These are phyloP conservation scores for Suillus hirtellus DNA, from an alignment of 768 basidiomycete species.

Conservation along the genomic window DNA sequence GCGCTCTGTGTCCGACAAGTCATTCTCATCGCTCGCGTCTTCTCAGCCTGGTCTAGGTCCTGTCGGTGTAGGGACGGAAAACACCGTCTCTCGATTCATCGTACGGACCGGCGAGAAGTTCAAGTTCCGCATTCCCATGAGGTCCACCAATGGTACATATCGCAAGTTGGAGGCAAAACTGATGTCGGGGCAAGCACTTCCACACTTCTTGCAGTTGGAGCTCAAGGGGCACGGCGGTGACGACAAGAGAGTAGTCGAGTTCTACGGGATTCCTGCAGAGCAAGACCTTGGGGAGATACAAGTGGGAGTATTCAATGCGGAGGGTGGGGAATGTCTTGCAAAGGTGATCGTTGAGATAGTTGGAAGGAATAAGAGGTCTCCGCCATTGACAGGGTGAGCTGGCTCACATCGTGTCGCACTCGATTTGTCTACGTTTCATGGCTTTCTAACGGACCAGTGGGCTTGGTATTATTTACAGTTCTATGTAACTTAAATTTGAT, in stretches of 20 bases:
- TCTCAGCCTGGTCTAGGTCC: constrained; percentile 43
- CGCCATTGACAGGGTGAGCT: constrained; percentile 29
- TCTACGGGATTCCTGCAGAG: constrained; percentile 52
- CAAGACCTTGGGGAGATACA: constrained; percentile 54
- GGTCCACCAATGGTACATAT: constrained; percentile 24
- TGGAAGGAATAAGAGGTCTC: constrained; percentile 30
- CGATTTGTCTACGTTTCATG: constrained; percentile 5
- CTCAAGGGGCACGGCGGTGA: constrained; percentile 38
- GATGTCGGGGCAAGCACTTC: constrained; percentile 53
- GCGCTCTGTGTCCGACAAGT: constrained; percentile 40
- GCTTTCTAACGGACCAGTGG: constrained; percentile 14
- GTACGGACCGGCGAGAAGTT: constrained; percentile 60
- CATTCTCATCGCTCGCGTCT: constrained; percentile 65
- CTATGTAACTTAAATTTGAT: constrained; percentile 16
- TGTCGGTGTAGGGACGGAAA: constrained; percentile 27
- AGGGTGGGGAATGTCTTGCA: constrained; percentile 52
- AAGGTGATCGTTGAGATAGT: constrained; percentile 60
- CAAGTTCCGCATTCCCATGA: constrained; percentile 54
- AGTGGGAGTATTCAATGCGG: constrained; percentile 54
- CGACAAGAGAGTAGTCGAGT: constrained; percentile 52
- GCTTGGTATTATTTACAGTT: constrained; percentile 24
- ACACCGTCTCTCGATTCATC: constrained; percentile 40
- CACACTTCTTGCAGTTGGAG: constrained; percentile 57
- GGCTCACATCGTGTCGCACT: constrained; percentile 18
- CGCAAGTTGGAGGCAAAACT: constrained; percentile 49